Base-by-base conservation (phyloP, 805 yeast genomes). In the Schwanniomyces sp. region DNA sequence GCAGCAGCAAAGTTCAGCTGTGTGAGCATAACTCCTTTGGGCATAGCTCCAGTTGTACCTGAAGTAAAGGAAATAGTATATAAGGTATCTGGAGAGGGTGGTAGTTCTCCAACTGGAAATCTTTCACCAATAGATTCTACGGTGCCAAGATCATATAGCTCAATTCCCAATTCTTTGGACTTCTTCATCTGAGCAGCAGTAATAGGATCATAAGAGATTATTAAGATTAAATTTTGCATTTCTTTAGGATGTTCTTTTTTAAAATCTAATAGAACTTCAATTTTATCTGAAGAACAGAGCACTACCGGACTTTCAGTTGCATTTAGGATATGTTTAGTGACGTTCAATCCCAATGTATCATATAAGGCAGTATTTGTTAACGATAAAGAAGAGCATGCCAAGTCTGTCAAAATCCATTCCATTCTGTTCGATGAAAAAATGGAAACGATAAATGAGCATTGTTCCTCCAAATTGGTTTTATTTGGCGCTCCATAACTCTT, bases 21-120 rank as follows among this genome's bases (percentile, higher is more conserved):
- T 14, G 60, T 49, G 51, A 85, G 69, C 27, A 82, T 80, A 24
- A 85, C 92, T 57, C 92, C 92, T 70, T 87, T 88, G 51, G 92
- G 89, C 46, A 65, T 56, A 38, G 84, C 79, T 47, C 94, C 91
- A n/a, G 88, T 82, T 18, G 89, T 84, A 37, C 80, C 76, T 6
- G 88, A 85, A 40, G 78, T 69, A 48, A 75, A 74, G 17, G 74
- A 69, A 27, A 74, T 70, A 18, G 78, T 72, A 53, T 64, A 71
- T 21, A 65, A 51, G 10, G 74, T 53, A 10, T 70, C 69, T 17
- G 66, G 59, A 40, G 54, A 54, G 8, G 76, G 75, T 21, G 63
- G 59, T 14, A 64, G 54, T 43, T 55, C 57, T 1, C 48, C 46
- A 17, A 56, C 38, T 5, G 66, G 66, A 44, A 61, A 51, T 53